Base-by-base conservation (phyloP, 108 stramenopile species). In the Skeletonema menzelii region DNA sequence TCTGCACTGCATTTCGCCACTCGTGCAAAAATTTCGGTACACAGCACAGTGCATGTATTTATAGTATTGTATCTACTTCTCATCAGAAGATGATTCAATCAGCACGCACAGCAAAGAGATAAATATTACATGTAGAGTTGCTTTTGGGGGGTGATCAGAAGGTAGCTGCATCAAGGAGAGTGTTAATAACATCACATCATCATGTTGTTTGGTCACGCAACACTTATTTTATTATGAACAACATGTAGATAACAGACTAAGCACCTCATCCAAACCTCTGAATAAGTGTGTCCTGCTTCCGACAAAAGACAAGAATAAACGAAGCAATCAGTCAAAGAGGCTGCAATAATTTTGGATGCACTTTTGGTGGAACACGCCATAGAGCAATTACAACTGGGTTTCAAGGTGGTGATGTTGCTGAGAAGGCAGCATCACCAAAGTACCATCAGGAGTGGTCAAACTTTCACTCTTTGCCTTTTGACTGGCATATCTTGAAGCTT, bases 401-500 rank as follows among this genome's bases (percentile, higher is more conserved):
- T 22, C 47, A 8, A 35, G 34, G 8, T 19, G 47, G 47, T 20
- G 47, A 49, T 49, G 47, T 8, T 49, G 47, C n/a, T 20, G 47
- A 20, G 47, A 5, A 49, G 47, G 47, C 6, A 49, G 20, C 47
- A 49, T 20, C 7, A 5, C 20, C 20, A 49, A 0, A 46, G 44
- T 5, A 46, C 17, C 17, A 1, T 49, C 47, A 8, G 38, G 14
- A 8, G 38, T 6, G 38, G 38, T 40, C 14, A 13, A 3, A 15
- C 0, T 22, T 19, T 22, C 49, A 53, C 2, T 22, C n/a, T 53
- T 53, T 1, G 49, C 49, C 49, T 53, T 53, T 22, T 53, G 49
- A 1, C 13, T 55, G 8, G 79, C 79, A 65, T 80, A 80, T 35
- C 79, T 63, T 27, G 46, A 26, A 19, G 74, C 75, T 46, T 80